Evolutionary conservation across 495 filamentous ascomycete genomes (phyloP).

Genomic region (Lasiosphaeria miniovina): DNA sequence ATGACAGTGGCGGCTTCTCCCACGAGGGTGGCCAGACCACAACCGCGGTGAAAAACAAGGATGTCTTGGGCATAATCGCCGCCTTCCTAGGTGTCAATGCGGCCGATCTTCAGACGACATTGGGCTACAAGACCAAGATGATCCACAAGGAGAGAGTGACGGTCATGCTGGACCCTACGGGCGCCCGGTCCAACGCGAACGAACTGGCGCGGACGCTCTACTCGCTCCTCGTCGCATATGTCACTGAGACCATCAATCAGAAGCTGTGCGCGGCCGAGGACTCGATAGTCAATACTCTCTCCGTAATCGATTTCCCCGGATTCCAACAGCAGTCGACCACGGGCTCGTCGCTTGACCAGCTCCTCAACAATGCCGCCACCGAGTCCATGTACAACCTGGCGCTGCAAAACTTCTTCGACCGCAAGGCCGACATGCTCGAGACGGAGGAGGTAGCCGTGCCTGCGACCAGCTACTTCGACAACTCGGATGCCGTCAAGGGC

Average conservation of each 20-base stretch:
- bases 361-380: slow-evolving; percentile 89
- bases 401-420: slow-evolving; percentile 92
- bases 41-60: slow-evolving; percentile 89
- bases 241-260: slow-evolving; percentile 91
- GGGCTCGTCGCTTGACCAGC: slow-evolving; percentile 82
- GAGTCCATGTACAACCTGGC: slow-evolving; percentile 91
- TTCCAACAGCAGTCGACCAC: slow-evolving; percentile 82
- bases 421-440: slow-evolving; percentile 85
- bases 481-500: slow-evolving; percentile 87
- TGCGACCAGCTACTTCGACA: slow-evolving; percentile 95
- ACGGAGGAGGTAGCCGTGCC: slow-evolving; percentile 86
- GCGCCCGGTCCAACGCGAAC: slow-evolving; percentile 87
- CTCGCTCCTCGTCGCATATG: slow-evolving; percentile 88
- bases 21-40: slow-evolving; percentile 87
- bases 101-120: slow-evolving; percentile 76
- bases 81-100: slow-evolving; percentile 85
- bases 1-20: slow-evolving; percentile 93
- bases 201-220: slow-evolving; percentile 91
- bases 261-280: slow-evolving; percentile 85
- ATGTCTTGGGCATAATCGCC: slow-evolving; percentile 78
- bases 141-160: slow-evolving; percentile 93
- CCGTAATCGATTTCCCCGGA: slow-evolving; percentile 93
- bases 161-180: slow-evolving; percentile 90
- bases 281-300: slow-evolving; percentile 85
- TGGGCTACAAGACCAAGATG: slow-evolving; percentile 94